These are phyloP conservation scores for Monosporascus sp. DNA, from an alignment of 2,329 filamentous ascomycete species.

Conservation along the genomic window DNA sequence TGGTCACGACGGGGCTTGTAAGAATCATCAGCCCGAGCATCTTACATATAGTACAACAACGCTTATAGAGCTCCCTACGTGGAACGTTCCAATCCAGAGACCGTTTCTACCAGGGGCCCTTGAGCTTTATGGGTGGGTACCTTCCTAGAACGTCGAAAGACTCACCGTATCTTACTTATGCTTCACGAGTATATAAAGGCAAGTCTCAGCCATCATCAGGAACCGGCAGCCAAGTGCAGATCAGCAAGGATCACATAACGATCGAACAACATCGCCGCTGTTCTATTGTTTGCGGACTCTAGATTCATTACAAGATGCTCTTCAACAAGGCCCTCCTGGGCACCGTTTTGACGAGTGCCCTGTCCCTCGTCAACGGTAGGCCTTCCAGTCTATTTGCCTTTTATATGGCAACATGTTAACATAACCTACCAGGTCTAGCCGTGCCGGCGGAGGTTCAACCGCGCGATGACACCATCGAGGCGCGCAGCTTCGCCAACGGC, in stretches of 20 bases:
- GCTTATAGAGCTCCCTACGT: too few relatives aligned
- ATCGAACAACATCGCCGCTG: neutral
- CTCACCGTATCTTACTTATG: too few relatives aligned
- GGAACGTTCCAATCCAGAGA: too few relatives aligned
- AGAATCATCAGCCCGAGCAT: too few relatives aligned
- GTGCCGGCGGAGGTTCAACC: neutral
- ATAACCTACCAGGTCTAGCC: neutral
- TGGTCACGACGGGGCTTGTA: too few relatives aligned
- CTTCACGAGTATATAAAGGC: too few relatives aligned
- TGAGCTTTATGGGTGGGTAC: too few relatives aligned
- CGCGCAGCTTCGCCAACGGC: slow-evolving; percentile 6
- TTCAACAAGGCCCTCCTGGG: neutral
- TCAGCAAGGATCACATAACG: neutral
- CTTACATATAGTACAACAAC: too few relatives aligned
- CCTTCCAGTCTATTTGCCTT: neutral
- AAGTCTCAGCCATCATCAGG: too few relatives aligned
- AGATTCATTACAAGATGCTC: neutral
- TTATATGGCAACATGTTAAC: neutral
- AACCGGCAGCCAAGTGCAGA: too few relatives aligned
- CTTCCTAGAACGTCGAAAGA: too few relatives aligned
- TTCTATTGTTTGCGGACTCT: neutral
- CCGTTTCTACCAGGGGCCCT: too few relatives aligned
- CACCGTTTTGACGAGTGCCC: neutral
- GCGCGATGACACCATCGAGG: neutral
- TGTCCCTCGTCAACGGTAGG: neutral